A percentile compares a stretch with the other conserved stretches of the same genome.
Evolutionary conservation across 768 basidiomycete genomes (phyloP).

Genomic region (Boletus subparvulus): DNA sequence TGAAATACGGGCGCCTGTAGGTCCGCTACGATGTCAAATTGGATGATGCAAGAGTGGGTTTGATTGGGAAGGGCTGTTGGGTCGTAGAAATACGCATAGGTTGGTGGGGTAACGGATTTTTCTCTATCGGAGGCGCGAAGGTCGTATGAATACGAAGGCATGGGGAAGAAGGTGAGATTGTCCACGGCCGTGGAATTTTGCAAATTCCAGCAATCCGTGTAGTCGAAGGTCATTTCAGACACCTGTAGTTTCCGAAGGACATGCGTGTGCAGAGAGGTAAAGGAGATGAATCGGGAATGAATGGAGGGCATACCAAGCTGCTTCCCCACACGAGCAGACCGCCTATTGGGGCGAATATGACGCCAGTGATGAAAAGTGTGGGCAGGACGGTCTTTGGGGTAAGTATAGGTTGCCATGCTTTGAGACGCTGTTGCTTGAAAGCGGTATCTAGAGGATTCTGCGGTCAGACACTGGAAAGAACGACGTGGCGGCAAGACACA

Average conservation of each 20-base stretch:
- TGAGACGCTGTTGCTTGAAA: conserved; percentile 98
- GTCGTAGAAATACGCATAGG: conserved; percentile 71
- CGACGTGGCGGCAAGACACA: conserved; percentile 37
- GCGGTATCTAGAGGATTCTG: conserved; percentile 71
- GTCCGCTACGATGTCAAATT: conserved; percentile 81
- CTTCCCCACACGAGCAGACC: conserved; percentile 93
- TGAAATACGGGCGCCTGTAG: conserved; percentile 75
- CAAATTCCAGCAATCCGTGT: conserved; percentile 83
- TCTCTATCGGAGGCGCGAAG: conserved; percentile 59
- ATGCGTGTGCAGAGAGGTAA: conserved; percentile 2
- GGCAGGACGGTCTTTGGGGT: conserved; percentile 98
- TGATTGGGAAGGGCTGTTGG: conserved; percentile 45
- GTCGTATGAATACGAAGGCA: conserved; percentile 67
- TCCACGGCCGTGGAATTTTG: conserved; percentile 35
- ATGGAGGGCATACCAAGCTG: conserved; percentile 47
- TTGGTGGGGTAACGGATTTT: conserved; percentile 51
- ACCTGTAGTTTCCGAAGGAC: conserved; percentile 47
- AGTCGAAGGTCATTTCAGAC: conserved; percentile 92
- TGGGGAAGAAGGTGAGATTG: conserved; percentile 41
- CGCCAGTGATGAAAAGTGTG: conserved; percentile 90
- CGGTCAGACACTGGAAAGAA: conserved; percentile 13
- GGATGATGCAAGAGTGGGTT: conserved; percentile 66
- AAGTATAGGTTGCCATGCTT: conserved; percentile 99
- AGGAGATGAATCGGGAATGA: conserved; percentile 24
- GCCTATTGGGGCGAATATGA: conserved; percentile 95